Conservation (phyloP, 2,329 filamentous ascomycete species). For the Cercospora citrullina region DNA sequence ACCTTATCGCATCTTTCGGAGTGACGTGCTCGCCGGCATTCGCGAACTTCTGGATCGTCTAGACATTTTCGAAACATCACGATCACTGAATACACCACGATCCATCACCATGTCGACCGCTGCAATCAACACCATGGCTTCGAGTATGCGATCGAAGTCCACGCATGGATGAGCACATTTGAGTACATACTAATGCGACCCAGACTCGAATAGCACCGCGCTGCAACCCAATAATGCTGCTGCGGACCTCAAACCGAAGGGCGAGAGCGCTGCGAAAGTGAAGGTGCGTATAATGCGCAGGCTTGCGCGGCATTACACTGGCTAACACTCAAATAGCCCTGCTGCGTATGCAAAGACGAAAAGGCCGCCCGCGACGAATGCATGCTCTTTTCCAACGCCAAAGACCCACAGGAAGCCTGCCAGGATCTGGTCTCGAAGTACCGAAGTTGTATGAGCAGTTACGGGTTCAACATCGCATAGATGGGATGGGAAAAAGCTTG, state of each 20-base stretch:
- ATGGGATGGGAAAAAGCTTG: background rate
- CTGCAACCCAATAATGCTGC: slow-evolving; percentile 47
- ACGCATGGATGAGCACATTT: slow-evolving; percentile 6
- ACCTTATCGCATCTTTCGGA: slow-evolving; percentile 1
- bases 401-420: slow-evolving; percentile 83
- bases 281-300: slow-evolving; percentile 39
- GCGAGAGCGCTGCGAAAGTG: slow-evolving; percentile 44
- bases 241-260: slow-evolving; percentile 46
- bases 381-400: slow-evolving; percentile 91
- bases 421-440: slow-evolving; percentile 80
- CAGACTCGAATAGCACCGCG: slow-evolving; percentile 14
- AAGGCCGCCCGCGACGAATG: slow-evolving; percentile 93
- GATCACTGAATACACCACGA: slow-evolving; percentile 19
- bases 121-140: slow-evolving; percentile 4
- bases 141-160: slow-evolving; percentile 15
- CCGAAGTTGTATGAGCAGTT: slow-evolving; percentile 87
- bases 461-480: slow-evolving; percentile 69
- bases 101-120: slow-evolving; percentile 17
- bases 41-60: background rate
- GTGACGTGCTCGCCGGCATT: slow-evolving; percentile 12
- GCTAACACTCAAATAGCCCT: slow-evolving; percentile 61
- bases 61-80: background rate
- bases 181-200: slow-evolving; percentile 4
- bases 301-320: background rate
- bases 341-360: slow-evolving; percentile 96